phyloP scores from a whole-genome alignment of 371 early-diverging fungal species.

The Mucor circinelloides region DNA sequence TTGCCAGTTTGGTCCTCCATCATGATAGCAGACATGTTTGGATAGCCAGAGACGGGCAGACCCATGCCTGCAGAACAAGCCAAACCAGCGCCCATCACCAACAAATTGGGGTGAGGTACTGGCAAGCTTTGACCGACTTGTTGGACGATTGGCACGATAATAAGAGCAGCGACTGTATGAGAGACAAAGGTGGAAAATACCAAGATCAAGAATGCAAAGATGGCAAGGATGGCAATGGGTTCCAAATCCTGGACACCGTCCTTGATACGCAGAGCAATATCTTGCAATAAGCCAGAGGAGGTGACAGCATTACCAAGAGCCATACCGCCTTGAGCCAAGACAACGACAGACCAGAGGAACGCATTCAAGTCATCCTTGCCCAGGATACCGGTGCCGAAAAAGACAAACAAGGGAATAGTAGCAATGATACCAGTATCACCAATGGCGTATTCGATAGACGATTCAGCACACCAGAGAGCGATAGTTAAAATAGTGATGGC shows the following conservation, averaged over 20 bases:
- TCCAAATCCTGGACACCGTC: slow-evolving; percentile 61
- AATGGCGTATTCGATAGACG: slow-evolving; percentile 66
- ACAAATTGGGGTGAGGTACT: slow-evolving; percentile 80
- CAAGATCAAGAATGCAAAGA: slow-evolving; percentile 69
- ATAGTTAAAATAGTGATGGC: slow-evolving; percentile 67
- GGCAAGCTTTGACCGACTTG: slow-evolving; percentile 74
- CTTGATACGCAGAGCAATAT: slow-evolving; percentile 75
- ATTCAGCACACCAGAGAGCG: slow-evolving; percentile 88
- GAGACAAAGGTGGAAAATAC: slow-evolving; percentile 91
- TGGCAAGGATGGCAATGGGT: slow-evolving; percentile 64
- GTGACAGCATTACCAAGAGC: slow-evolving; percentile 92
- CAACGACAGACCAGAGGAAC: slow-evolving; percentile 91
- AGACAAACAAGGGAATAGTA: slow-evolving; percentile 85
- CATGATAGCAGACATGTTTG: slow-evolving; percentile 95
- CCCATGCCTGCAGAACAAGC: slow-evolving; percentile 54
- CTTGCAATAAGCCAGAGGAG: slow-evolving; percentile 77
- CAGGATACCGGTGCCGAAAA: slow-evolving; percentile 88
- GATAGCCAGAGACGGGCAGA: slow-evolving; percentile 92
- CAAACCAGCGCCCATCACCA: slow-evolving; percentile 78
- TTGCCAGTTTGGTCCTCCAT: slow-evolving; percentile 88
- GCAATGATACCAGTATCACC: slow-evolving; percentile 96
- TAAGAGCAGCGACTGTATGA: slow-evolving; percentile 92
- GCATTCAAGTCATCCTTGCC: slow-evolving; percentile 95
- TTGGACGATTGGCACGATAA: slow-evolving; percentile 80
- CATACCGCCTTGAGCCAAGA: slow-evolving; percentile 94